A percentile compares a stretch with the other conserved stretches of the same genome.
phyloP scores from a whole-genome alignment of 108 stramenopile species.

The Cyclotella cryptica region DNA sequence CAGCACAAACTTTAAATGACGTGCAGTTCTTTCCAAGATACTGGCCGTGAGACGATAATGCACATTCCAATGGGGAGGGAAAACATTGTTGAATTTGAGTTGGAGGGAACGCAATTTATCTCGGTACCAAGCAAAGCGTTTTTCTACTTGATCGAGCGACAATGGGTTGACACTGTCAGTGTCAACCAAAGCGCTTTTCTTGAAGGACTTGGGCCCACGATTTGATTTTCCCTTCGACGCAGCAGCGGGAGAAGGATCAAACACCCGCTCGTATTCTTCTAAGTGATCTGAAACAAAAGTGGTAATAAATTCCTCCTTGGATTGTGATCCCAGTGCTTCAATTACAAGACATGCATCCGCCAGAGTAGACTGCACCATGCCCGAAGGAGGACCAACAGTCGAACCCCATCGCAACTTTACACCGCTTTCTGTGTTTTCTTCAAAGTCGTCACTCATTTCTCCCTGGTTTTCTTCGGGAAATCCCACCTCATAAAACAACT shows the following conservation, averaged over 20 bases:
- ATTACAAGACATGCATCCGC: conserved; percentile 92
- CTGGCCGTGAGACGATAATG: conserved; percentile 77
- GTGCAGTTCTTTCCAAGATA: conserved; percentile 66
- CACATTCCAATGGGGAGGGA: conserved; percentile 94
- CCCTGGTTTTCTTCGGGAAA: conserved; percentile 54
- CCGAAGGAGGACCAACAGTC: conserved; percentile 27
- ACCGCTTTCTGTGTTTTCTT: conserved; percentile 39
- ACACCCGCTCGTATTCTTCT: conserved; percentile 77
- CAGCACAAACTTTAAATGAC: conserved; percentile 46
- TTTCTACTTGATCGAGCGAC: conserved; percentile 88
- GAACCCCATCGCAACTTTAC: conserved; percentile 12
- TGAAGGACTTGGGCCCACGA: conserved; percentile 62
- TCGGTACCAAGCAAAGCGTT: conserved; percentile 96
- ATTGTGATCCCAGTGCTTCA: conserved; percentile 91
- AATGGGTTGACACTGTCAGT: conserved; percentile 11
- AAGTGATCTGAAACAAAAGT: conserved; percentile 89
- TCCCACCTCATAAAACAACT: conserved; percentile 69
- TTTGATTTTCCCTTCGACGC: conserved; percentile 6
- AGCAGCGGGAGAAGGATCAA: conserved; percentile 57
- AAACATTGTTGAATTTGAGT: conserved; percentile 85
- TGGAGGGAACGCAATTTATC: conserved; percentile 61
- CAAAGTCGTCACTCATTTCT: conserved; percentile 20
- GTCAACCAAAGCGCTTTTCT: conserved; percentile 40
- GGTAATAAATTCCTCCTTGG: conserved; percentile 76
- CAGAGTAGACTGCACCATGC: conserved; percentile 68